Evolutionary conservation across 2,329 filamentous ascomycete species (phyloP).

Genomic region (Xylaria sp.): DNA sequence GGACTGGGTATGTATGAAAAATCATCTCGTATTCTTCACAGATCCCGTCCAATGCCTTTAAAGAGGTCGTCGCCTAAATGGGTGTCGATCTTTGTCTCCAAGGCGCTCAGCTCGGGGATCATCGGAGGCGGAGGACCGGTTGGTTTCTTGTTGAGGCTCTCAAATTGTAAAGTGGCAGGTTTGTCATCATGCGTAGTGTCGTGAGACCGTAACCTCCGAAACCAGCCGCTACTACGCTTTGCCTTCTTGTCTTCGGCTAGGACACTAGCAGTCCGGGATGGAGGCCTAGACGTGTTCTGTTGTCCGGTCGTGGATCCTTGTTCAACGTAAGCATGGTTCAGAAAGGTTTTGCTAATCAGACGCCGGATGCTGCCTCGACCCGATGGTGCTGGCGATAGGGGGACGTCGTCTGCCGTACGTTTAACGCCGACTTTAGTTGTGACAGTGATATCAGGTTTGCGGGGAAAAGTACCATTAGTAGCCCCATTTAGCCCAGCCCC

Average conservation of each 20-base stretch:
- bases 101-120: conserved; percentile 67
- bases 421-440: conserved; percentile 57
- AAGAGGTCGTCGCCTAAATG: conserved; percentile 65
- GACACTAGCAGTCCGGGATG: conserved; percentile 62
- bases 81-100: conserved; percentile 62
- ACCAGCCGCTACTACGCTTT: conserved; percentile 69
- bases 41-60: conserved; percentile 59
- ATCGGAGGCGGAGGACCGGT: conserved; percentile 67
- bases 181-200: conserved; percentile 51
- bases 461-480: conserved; percentile 52
- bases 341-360: conserved; percentile 65
- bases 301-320: conserved; percentile 52
- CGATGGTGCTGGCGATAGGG: conserved; percentile 64
- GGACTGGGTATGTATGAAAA: conserved; percentile 15
- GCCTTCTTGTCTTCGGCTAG: conserved; percentile 64
- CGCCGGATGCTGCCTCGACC: conserved; percentile 67
- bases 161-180: conserved; percentile 57
- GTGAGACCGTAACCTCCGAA: conserved; percentile 62
- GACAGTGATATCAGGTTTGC: conserved; percentile 46
- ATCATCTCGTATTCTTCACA: conserved; percentile 26
- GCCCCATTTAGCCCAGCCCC: conserved; percentile 45
- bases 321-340: conserved; percentile 65
- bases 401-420: conserved; percentile 62
- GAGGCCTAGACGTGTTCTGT: conserved; percentile 56
- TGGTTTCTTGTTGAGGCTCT: conserved; percentile 54